A percentile compares a stretch with the other conserved stretches of the same genome.
Conservation (phyloP, 1,139 yeast species). For the Zygosaccharomyces sapae region DNA sequence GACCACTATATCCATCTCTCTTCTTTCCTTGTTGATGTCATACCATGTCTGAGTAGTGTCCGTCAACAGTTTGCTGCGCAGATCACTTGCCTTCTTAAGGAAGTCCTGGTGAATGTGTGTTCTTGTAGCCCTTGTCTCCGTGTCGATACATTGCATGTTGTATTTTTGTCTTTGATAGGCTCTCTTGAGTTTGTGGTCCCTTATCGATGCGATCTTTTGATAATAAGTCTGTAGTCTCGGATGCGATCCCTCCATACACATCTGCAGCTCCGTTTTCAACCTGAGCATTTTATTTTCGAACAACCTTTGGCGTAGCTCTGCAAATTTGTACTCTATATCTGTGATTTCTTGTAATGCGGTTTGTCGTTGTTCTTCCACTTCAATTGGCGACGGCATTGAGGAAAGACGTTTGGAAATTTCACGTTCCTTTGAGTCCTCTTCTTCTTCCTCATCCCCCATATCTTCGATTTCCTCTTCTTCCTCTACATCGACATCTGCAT, state of each 20-base stretch:
- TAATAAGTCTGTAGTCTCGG: conserved; percentile 71
- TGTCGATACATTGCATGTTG: conserved; percentile 69
- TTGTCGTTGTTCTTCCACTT: conserved; percentile 42
- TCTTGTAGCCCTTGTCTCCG: conserved; percentile 75
- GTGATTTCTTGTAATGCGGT: conserved; percentile 55
- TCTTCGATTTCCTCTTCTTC: conserved; percentile 20
- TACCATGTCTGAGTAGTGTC: conserved; percentile 88
- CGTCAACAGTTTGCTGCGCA: conserved; percentile 60
- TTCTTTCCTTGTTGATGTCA: conserved; percentile 82
- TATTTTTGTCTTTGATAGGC: conserved; percentile 70
- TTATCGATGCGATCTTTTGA: conserved; percentile 64
- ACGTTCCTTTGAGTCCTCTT: conserved; percentile 21
- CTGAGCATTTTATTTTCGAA: conserved; percentile 71
- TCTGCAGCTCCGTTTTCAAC: conserved; percentile 74
- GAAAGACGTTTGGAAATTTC: conserved; percentile 31
- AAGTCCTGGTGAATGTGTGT: conserved; percentile 83
- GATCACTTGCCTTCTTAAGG: conserved; percentile 62
- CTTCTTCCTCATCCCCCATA: conserved; percentile 24
- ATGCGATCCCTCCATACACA: conserved; percentile 86
- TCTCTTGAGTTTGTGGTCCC: conserved; percentile 62
- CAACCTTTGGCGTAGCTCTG: conserved; percentile 72
- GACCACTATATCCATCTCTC: conserved; percentile 73
- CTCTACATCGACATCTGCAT: conserved; percentile 21
- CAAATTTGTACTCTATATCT: conserved; percentile 79
- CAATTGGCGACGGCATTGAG: conserved; percentile 34